A percentile compares a stretch with the other conserved stretches of the same genome.
phyloP scores from a whole-genome alignment of 2,329 filamentous ascomycete genomes.

The Alternaria longipes region DNA sequence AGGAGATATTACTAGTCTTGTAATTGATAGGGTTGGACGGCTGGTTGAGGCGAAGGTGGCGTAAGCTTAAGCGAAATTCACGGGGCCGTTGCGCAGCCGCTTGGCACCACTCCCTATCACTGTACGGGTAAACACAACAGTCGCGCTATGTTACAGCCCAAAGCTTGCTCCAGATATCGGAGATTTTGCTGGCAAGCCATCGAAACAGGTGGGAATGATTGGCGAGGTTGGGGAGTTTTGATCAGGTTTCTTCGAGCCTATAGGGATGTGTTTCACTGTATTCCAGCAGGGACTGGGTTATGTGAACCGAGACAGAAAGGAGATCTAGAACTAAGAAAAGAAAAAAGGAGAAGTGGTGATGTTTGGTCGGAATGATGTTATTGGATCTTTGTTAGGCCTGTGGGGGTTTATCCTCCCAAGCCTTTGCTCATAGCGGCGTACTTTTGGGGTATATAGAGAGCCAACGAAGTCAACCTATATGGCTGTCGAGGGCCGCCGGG shows the following conservation, averaged over 20 bases:
- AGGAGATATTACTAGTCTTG: constrained; percentile 12
- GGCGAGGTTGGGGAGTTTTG: constrained; percentile 6
- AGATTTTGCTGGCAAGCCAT: constrained; percentile 9
- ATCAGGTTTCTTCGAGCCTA: constrained; percentile 12
- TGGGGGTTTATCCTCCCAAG: not conserved
- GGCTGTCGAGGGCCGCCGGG: constrained; percentile 16
- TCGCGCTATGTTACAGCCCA: constrained; percentile 10
- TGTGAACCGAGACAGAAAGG: not conserved
- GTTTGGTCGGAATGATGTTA: constrained; percentile 8
- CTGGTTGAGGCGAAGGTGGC: constrained; percentile 12
- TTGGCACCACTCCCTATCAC: constrained; percentile 22
- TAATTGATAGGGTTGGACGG: constrained; percentile 10
- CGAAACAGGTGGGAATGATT: constrained; percentile 11
- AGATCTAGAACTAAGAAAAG: constrained; percentile 3
- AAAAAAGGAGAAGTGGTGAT: not conserved
- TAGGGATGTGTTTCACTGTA: not conserved
- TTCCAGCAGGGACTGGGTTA: not conserved
- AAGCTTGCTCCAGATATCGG: constrained; percentile 4
- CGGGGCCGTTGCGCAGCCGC: constrained; percentile 13
- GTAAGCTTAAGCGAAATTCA: constrained; percentile 27
- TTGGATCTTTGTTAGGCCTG: constrained; percentile 7
- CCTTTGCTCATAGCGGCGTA: constrained; percentile 18
- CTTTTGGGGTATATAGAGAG: constrained; percentile 30
- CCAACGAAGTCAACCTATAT: constrained; percentile 16
- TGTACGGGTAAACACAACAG: constrained; percentile 10